phyloP scores from a whole-genome alignment of 176 grass and related monocot genomes.

The Carex parvula region DNA sequence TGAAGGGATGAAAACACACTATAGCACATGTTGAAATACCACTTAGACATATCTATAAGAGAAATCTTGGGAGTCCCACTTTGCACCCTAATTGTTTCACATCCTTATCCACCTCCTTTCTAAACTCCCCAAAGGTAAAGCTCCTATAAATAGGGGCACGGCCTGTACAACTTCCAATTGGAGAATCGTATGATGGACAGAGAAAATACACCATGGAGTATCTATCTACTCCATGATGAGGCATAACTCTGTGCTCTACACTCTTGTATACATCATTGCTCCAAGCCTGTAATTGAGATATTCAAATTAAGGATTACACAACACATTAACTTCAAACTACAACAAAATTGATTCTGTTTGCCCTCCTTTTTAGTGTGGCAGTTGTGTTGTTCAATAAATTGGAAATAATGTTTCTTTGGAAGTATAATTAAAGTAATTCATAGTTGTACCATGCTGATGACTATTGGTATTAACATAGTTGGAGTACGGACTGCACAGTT shows the following conservation, averaged over 20 bases:
- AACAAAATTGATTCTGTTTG: not conserved
- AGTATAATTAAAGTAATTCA: not conserved
- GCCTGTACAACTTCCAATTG: constrained; percentile 49
- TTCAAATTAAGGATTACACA: not conserved
- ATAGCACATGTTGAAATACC: not conserved
- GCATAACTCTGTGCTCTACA: constrained; percentile 72
- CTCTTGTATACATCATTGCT: constrained; percentile 93
- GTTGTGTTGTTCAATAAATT: not conserved
- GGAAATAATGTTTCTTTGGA: not conserved
- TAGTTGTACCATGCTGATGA: not conserved
- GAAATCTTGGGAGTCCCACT: constrained; percentile 66
- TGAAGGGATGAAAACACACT: not conserved
- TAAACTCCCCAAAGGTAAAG: constrained; percentile 88
- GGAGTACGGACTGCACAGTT: not conserved
- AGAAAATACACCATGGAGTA: constrained; percentile 80
- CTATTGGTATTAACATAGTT: not conserved
- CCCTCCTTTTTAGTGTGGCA: not conserved
- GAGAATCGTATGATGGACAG: constrained; percentile 66
- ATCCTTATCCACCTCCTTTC: constrained; percentile 59
- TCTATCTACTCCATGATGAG: constrained; percentile 53
- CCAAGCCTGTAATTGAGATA: constrained; percentile 56
- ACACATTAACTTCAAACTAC: not conserved
- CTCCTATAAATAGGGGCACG: constrained; percentile 43
- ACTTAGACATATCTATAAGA: constrained; percentile 1
- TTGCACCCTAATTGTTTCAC: constrained; percentile 60